Evolutionary conservation across 2,329 filamentous ascomycete genomes (phyloP), one percentile per base, ranked within the genome.

Genomic region (Teratosphaeria viscida): DNA sequence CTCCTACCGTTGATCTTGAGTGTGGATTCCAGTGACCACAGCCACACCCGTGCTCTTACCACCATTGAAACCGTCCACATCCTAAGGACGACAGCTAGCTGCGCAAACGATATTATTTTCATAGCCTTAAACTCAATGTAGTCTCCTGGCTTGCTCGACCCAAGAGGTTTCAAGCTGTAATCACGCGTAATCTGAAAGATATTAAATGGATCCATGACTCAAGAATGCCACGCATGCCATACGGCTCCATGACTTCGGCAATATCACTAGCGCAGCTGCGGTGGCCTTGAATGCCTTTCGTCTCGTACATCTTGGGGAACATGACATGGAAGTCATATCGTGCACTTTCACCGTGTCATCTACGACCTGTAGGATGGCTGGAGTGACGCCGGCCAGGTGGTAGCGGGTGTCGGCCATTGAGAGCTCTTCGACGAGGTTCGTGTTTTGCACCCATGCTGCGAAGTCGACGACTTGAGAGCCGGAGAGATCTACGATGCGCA

Each of bases 291-390:
- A 71, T 55, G 19, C 72, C 72, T 39, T 64, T 61, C 57, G 71
- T 69, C 32, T 63, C 62, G 59, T 75, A 75, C 57, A 75, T 66
- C 35, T 70, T 66, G 1, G 73, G 74, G 59, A 71, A 74, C 74
- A 76, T 11, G 70, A 70, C 72, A 75, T 75, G 68, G 72, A 73
- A 1, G 71, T 74, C 71, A 75, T 73, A 59, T 75, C 74, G 65
- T 75, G 74, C 32, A 73, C 70, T 56, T 74, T 72, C 52, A 74
- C 72, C 10, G 73, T 74, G 59, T 76, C 74, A 29, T 66, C 68
- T 7, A 68, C 67, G 35, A 76, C 62, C n/a, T 67, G 65, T 16
- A 76, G 65, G 37, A 76, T 65, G 8, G 69, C 67, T 12, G 73
- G 70, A 11, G 70, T 70, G 1, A 68, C 69, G 34, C 74, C 73